A percentile compares a stretch with the other conserved stretches of the same genome.
These are phyloP conservation scores for Xylariaceae sp. DNA, from an alignment of 2,329 filamentous ascomycete species.

Conservation along the genomic window DNA sequence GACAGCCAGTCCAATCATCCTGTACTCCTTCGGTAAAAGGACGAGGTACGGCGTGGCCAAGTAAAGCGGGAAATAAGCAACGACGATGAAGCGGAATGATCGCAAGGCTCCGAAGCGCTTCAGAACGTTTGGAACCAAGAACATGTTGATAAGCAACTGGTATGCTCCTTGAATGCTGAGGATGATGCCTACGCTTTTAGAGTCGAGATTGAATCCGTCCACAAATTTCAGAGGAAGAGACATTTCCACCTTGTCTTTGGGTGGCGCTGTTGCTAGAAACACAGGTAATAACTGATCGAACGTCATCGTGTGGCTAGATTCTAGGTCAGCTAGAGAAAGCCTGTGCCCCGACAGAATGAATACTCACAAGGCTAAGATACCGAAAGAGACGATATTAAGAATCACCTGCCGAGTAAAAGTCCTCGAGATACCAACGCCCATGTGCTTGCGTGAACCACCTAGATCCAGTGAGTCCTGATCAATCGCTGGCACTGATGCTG, in stretches of 20 bases:
- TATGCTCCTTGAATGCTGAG: slow-evolving; percentile 88
- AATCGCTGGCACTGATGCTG: slow-evolving; percentile 36
- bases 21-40: slow-evolving; percentile 74
- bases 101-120: slow-evolving; percentile 77
- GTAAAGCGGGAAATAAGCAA: slow-evolving; percentile 88
- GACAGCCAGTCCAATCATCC: slow-evolving; percentile 77
- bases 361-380: slow-evolving; percentile 92
- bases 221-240: slow-evolving; percentile 86
- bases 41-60: slow-evolving; percentile 87
- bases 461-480: slow-evolving; percentile 49
- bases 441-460: slow-evolving; percentile 34
- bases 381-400: slow-evolving; percentile 87
- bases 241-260: slow-evolving; percentile 55
- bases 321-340: slow-evolving; percentile 32
- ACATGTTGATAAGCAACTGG: slow-evolving; percentile 84
- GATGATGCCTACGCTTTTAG: slow-evolving; percentile 85
- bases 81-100: slow-evolving; percentile 81
- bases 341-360: slow-evolving; percentile 1
- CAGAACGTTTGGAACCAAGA: slow-evolving; percentile 82
- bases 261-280: slow-evolving; percentile 76
- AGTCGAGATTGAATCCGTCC: slow-evolving; percentile 83
- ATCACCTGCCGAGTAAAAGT: slow-evolving; percentile 87
- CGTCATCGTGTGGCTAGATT: slow-evolving; percentile 86
- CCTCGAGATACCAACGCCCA: slow-evolving; percentile 50
- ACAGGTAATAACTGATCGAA: slow-evolving; percentile 94